Conservation (phyloP, 2,329 filamentous ascomycete genomes). For the Sporothrix mexicana region DNA sequence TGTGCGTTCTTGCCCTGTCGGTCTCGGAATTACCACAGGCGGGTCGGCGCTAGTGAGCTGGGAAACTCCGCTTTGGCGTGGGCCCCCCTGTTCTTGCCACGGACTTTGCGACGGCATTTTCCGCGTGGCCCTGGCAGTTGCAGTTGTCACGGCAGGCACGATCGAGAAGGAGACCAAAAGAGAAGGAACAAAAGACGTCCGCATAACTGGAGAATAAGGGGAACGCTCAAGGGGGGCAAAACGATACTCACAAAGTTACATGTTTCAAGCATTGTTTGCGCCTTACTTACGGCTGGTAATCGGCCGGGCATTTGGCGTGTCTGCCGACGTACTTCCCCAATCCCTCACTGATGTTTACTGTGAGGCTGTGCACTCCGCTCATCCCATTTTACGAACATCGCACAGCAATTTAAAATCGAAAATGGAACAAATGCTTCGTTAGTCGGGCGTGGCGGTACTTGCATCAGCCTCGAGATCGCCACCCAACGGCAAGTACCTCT, state of each 20-base stretch:
- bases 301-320: neutral
- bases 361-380: constrained; percentile 18
- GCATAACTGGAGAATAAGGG: neutral
- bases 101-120: constrained; percentile 27
- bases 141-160: neutral
- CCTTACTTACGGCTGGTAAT: neutral
- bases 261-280: neutral
- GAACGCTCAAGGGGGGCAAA: neutral
- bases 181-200: neutral
- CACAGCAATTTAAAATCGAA: no score
- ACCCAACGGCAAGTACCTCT: neutral
- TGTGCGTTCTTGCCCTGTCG: neutral
- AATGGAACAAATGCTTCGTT: neutral
- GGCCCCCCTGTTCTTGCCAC: constrained; percentile 7
- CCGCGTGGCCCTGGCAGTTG: constrained; percentile 11
- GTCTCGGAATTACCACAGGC: constrained; percentile 11
- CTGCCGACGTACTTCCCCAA: constrained; percentile 3
- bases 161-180: neutral
- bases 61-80: constrained; percentile 13
- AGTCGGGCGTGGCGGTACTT: constrained; percentile 1
- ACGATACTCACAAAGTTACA: neutral
- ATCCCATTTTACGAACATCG: constrained; percentile 4
- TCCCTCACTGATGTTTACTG: neutral
- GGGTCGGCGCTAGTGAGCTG: neutral
- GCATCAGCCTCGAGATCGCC: constrained; percentile 15